phyloP scores from a whole-genome alignment of 257 asterid species.

The Salvia splendens region DNA sequence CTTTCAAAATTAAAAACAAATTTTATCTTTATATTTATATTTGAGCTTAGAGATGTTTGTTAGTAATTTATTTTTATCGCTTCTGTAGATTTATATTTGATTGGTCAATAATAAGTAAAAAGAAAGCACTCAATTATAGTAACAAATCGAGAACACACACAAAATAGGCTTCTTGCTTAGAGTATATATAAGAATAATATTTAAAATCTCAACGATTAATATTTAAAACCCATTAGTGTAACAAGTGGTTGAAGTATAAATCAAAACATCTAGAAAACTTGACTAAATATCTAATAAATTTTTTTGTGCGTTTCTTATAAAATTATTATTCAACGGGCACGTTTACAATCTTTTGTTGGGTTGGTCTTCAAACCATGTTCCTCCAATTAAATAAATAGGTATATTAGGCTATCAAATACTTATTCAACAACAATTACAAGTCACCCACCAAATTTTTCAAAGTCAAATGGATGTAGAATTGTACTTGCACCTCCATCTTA shows the following conservation, averaged over 20 bases:
- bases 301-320: conserved; percentile 3
- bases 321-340: conserved; percentile 13
- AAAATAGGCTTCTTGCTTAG: no score
- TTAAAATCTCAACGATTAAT: no score
- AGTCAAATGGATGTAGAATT: no score
- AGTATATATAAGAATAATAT: no score
- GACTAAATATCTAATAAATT: not conserved
- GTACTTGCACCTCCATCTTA: not conserved
- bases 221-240: not conserved
- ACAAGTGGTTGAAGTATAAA: not conserved
- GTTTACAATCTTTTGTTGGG: not conserved
- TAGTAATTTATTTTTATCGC: no score
- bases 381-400: not conserved
- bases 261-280: conserved; percentile 9
- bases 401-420: conserved; percentile 20
- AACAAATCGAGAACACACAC: no score
- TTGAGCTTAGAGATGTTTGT: no score
- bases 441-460: conserved; percentile 8
- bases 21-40: no score
- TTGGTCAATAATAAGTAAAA: no score
- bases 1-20: no score
- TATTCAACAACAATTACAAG: not conserved
- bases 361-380: conserved; percentile 1
- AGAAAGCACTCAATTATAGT: no score
- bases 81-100: no score